A percentile compares a stretch with the other conserved stretches of the same genome.
Conservation (phyloP, 768 basidiomycete genomes). For the Leucocoprinus birnbaumii region DNA sequence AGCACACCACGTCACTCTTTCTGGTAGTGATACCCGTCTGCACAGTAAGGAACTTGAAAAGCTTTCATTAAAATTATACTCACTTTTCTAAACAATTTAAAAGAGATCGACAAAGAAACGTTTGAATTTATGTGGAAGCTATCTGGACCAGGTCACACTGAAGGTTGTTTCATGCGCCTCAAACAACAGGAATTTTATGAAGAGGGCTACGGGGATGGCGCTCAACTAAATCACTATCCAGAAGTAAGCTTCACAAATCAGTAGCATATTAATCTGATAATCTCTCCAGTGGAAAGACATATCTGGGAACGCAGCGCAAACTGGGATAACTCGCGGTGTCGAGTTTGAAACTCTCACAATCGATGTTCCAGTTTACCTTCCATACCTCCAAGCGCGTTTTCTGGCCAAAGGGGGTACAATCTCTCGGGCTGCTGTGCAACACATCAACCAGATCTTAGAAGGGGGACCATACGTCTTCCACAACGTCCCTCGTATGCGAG, state of each 20-base stretch:
- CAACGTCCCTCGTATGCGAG: conserved; percentile 1
- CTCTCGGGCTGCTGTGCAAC: conserved; percentile 49
- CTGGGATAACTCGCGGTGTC: conserved; percentile 39
- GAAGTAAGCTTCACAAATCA: conserved; percentile 36
- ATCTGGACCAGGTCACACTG: conserved; percentile 54
- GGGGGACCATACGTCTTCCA: conserved; percentile 29
- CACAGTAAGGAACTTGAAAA: conserved; percentile 35
- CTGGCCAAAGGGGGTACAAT: conserved; percentile 49
- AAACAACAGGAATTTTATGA: conserved; percentile 56
- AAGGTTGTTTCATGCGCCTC: conserved; percentile 64
- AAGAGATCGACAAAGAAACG: conserved; percentile 68
- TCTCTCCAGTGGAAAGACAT: conserved; percentile 31
- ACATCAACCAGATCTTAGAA: conserved; percentile 55
- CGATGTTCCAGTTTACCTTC: conserved; percentile 59
- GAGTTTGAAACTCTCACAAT: conserved; percentile 62
- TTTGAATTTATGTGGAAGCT: conserved; percentile 71
- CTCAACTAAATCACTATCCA: conserved; percentile 49
- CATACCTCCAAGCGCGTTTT: conserved; percentile 62
- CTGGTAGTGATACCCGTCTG: conserved; percentile 38
- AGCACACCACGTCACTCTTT: conserved; percentile 71
- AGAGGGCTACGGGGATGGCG: conserved; percentile 32
- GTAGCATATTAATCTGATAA: too few species aligned
- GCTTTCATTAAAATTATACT: not conserved
- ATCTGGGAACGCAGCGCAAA: conserved; percentile 34
- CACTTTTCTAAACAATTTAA: too few species aligned